Evolutionary conservation across 441 rosid genomes (phyloP).

Genomic region (Gossypium gossypioides): DNA sequence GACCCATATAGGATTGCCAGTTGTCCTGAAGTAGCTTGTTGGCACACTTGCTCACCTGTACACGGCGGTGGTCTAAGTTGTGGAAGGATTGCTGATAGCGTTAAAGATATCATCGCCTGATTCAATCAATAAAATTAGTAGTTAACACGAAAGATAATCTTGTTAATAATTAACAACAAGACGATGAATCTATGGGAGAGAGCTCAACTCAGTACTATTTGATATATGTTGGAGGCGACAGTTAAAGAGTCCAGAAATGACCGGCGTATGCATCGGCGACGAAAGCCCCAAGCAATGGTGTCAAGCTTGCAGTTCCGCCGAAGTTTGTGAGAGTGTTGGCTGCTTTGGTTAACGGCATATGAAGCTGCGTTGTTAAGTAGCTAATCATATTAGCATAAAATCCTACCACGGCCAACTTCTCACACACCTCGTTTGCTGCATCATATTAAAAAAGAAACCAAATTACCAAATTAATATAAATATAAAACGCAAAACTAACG

Average conservation of each 20-base stretch:
- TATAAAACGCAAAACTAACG: background rate
- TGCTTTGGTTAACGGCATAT: slow-evolving; percentile 80
- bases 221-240: slow-evolving; percentile 59
- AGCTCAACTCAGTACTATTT: slow-evolving; percentile 29
- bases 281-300: slow-evolving; percentile 83
- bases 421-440: slow-evolving; percentile 76
- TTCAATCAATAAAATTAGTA: background rate
- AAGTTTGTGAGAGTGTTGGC: slow-evolving; percentile 88
- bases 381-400: slow-evolving; percentile 73
- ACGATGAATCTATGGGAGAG: background rate
- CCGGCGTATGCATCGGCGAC: slow-evolving; percentile 66
- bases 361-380: slow-evolving; percentile 74
- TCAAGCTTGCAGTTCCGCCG: slow-evolving; percentile 68
- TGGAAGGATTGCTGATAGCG: slow-evolving; percentile 42
- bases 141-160: background rate
- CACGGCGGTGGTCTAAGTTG: slow-evolving; percentile 58
- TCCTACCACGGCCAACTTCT: slow-evolving; percentile 82
- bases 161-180: background rate
- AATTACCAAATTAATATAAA: background rate
- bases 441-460: background rate
- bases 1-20: slow-evolving; percentile 49
- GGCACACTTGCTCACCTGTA: slow-evolving; percentile 40
- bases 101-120: slow-evolving; percentile 65
- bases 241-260: slow-evolving; percentile 78
- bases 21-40: slow-evolving; percentile 56